Evolutionary conservation across 345 rosid genomes (phyloP), one percentile per base, ranked within the genome.

Genomic region (Jatropha curcas): DNA sequence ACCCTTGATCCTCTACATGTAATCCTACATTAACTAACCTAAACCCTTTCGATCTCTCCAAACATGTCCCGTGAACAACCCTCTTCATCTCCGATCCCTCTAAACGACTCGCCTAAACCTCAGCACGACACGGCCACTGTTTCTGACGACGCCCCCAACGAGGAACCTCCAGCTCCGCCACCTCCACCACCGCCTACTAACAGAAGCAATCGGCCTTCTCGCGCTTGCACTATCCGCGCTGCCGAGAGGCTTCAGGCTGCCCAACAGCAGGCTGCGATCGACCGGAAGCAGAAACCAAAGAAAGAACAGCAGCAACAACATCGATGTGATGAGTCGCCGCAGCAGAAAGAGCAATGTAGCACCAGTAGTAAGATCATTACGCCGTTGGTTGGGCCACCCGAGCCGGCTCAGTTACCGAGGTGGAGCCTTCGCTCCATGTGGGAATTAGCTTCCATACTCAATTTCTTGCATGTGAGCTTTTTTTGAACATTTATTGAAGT

Each of bases 401-500:
- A 89, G 77, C 86, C 93, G 33, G 79, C 97, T 5, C 98, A 88
- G 87, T 74, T 91, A 85, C 89, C 96, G 27, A 83, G 99, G 67
- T 91, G 99, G 99, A 93, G 71, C 76, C 94, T 96, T 75, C 93
- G 99, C 64, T 92, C 91, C 27, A 96, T 96, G 98, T 93, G 98
- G 98, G 97, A 96, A 82, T 85, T 96, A 81, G 97, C 97, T 79
- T 96, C 99, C 1, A 70, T 93, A 9, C 95, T 96, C 73, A 89
- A 96, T 88, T 93, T 96, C 84, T 88, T 96, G 89, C 97, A 93
- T 86, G 99, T 96, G 82, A 86, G 92, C 66, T 45, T 71, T 67
- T 68, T 67, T 53, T 80, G n/a, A 57, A 41, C 19, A 64, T 70
- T 55, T 22, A 41, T 64, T 20, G 19, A 68, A 71, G 60, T 64